phyloP scores from a whole-genome alignment of 805 yeast species.

The Barnettozyma pratensis region DNA sequence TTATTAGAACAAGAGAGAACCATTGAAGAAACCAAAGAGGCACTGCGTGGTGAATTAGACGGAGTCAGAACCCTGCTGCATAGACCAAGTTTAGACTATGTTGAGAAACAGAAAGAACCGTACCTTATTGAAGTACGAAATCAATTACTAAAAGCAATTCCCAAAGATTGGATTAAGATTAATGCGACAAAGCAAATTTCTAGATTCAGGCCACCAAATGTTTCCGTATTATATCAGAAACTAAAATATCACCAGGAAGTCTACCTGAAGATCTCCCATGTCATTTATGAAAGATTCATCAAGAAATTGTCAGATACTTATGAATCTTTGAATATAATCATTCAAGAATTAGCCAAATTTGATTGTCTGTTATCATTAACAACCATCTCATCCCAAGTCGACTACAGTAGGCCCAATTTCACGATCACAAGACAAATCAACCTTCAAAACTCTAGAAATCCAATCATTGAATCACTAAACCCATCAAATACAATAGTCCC shows the following conservation, averaged over 20 bases:
- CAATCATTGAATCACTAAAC: conserved; percentile 73
- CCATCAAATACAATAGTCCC: conserved; percentile 44
- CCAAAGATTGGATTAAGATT: conserved; percentile 72
- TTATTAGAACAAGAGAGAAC: conserved; percentile 33
- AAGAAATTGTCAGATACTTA: conserved; percentile 38
- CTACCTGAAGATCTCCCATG: conserved; percentile 13
- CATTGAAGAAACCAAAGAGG: conserved; percentile 35
- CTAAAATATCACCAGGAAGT: conserved; percentile 60
- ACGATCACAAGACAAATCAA: conserved; percentile 38
- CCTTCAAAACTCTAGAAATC: conserved; percentile 68
- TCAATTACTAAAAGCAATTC: conserved; percentile 46
- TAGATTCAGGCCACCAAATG: conserved; percentile 65
- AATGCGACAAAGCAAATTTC: conserved; percentile 65
- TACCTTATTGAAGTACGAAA: conserved; percentile 74
- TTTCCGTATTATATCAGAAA: conserved; percentile 43
- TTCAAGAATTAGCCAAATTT: conserved; percentile 52
- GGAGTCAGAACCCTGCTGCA: conserved; percentile 40
- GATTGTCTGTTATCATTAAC: conserved; percentile 76
- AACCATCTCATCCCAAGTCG: conserved; percentile 55
- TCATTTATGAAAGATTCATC: conserved; percentile 46
- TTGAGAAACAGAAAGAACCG: conserved; percentile 57
- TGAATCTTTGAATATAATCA: conserved; percentile 41
- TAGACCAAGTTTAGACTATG: conserved; percentile 52
- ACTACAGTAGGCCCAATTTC: conserved; percentile 62
- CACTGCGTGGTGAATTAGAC: conserved; percentile 49